A percentile compares a stretch with the other conserved stretches of the same genome.
These are phyloP conservation scores for Cronartium quercuum DNA, from an alignment of 1,284 basidiomycete genomes.

Conservation along the genomic window DNA sequence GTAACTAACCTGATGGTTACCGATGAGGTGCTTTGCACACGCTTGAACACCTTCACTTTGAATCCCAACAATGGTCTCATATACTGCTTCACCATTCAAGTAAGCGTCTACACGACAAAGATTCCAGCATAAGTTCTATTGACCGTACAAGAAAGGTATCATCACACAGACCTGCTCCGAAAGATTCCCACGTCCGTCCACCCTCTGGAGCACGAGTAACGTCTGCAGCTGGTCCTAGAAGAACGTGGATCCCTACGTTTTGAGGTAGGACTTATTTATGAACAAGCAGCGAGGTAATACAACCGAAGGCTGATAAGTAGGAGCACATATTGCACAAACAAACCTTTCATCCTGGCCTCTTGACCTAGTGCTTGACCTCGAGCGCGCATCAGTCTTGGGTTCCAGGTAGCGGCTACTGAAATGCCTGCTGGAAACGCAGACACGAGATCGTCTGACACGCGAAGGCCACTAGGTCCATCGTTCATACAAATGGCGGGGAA, in stretches of 20 bases:
- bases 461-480: conserved; percentile 47
- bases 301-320: background rate
- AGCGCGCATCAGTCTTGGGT: conserved; percentile 51
- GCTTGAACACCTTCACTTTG: conserved; percentile 1
- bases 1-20: conserved; percentile 20
- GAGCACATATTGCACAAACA: background rate
- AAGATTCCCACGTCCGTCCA: conserved; percentile 45
- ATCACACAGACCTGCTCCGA: background rate
- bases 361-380: conserved; percentile 52
- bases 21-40: conserved; percentile 5
- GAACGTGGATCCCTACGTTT: conserved; percentile 16
- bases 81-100: background rate
- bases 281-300: background rate
- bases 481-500: conserved; percentile 46
- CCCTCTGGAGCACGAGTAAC: conserved; percentile 43
- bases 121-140: background rate
- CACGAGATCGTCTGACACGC: conserved; percentile 43
- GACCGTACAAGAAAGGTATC: background rate
- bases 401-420: conserved; percentile 53
- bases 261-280: background rate
- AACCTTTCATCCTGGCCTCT: conserved; percentile 50
- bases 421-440: conserved; percentile 41
- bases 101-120: background rate
- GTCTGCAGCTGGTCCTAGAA: conserved; percentile 45
- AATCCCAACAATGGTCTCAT: background rate